phyloP scores from a whole-genome alignment of 106 monocot genomes.

The Agapanthus africanus region DNA sequence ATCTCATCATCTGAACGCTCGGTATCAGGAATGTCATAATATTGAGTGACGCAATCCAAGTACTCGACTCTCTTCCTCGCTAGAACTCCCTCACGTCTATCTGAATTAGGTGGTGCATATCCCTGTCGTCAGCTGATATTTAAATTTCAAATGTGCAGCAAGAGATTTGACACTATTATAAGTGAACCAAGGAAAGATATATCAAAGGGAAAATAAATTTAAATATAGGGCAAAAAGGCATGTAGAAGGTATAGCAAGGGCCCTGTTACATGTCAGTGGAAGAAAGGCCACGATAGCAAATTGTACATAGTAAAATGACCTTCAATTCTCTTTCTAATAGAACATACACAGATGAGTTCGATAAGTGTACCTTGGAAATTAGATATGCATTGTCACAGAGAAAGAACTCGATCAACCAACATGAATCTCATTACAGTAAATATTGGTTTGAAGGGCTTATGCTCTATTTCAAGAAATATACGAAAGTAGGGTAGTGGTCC shows the following conservation, averaged over 20 bases:
- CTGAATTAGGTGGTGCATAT: conserved; percentile 99
- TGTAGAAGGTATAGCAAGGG: background rate
- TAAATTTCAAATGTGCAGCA: conserved; percentile 53
- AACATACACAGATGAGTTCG: too few relatives aligned
- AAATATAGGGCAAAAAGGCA: background rate
- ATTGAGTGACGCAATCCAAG: conserved; percentile 95
- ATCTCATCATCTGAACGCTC: conserved; percentile 98
- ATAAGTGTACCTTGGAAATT: background rate
- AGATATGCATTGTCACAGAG: background rate
- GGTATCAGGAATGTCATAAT: conserved; percentile 85
- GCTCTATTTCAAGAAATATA: background rate
- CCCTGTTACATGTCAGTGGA: too few relatives aligned
- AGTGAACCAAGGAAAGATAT: background rate
- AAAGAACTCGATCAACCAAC: background rate
- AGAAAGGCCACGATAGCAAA: background rate
- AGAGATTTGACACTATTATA: conserved; percentile 18
- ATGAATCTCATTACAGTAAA: background rate
- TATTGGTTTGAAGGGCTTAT: too few relatives aligned
- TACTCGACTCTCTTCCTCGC: conserved; percentile 84
- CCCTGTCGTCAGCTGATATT: conserved; percentile 98
- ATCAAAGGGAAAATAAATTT: background rate
- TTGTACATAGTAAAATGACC: background rate
- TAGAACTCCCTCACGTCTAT: conserved; percentile 85
- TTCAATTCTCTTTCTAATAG: background rate
- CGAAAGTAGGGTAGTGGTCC: background rate